A percentile compares a stretch with the other conserved stretches of the same genome.
Conservation (phyloP, 75 land plant genomes). For the Picea sitchensis region DNA sequence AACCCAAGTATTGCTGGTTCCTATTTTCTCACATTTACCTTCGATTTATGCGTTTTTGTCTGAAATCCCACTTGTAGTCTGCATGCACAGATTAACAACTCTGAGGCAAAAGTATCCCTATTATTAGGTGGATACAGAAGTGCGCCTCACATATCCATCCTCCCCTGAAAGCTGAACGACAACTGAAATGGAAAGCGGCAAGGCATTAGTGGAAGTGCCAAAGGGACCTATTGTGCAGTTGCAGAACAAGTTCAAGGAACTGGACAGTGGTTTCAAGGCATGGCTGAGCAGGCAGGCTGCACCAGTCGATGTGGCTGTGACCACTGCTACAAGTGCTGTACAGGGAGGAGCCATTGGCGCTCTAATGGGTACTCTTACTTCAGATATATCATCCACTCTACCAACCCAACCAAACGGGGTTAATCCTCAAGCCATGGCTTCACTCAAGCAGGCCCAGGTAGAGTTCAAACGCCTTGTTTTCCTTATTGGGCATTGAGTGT, state of each 20-base stretch:
- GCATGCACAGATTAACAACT: too few species aligned
- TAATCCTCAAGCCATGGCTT: constrained; percentile 64
- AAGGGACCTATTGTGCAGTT: constrained; percentile 24
- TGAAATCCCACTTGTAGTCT: too few species aligned
- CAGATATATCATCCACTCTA: constrained; percentile 39
- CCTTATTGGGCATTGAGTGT: neutral
- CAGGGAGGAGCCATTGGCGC: constrained; percentile 89
- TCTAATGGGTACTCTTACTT: constrained; percentile 77
- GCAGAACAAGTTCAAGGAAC: constrained; percentile 37
- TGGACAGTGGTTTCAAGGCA: constrained; percentile 47
- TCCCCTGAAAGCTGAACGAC: too few species aligned
- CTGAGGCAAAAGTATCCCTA: too few species aligned
- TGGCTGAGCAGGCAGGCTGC: constrained; percentile 76
- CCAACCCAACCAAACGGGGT: constrained; percentile 26
- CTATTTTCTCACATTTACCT: too few species aligned
- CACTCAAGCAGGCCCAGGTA: constrained; percentile 85
- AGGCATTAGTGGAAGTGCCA: neutral
- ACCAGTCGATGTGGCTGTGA: constrained; percentile 78
- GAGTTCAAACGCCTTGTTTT: constrained; percentile 5
- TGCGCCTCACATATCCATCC: too few species aligned
- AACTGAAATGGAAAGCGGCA: neutral
- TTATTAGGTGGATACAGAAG: too few species aligned
- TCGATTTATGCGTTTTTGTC: too few species aligned
- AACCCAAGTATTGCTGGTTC: too few species aligned
- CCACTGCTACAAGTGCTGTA: constrained; percentile 61